A percentile compares a stretch with the other conserved stretches of the same genome.
These are phyloP conservation scores for Pholiota conissans DNA, from an alignment of 768 basidiomycete genomes.

Conservation along the genomic window DNA sequence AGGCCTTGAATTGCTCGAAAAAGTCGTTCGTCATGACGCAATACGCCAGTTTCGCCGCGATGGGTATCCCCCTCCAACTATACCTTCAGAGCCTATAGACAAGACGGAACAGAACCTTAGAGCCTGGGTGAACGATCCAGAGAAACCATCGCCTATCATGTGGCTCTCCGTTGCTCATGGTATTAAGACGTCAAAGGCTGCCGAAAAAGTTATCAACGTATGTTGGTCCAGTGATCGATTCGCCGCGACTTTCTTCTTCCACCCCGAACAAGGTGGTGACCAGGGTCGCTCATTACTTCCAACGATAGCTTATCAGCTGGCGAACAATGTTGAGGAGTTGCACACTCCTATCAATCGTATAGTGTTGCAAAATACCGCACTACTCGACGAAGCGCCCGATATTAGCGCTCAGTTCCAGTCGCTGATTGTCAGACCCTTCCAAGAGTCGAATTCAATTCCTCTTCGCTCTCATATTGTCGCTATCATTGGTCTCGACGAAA, in stretches of 20 bases:
- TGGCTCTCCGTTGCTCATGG: slow-evolving; percentile 1
- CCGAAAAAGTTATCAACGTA: background rate
- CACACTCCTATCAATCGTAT: background rate
- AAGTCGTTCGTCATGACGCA: background rate
- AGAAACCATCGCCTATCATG: background rate
- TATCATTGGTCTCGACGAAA: slow-evolving; percentile 8
- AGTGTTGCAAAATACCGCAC: background rate
- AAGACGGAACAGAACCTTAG: background rate
- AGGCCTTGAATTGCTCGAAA: background rate
- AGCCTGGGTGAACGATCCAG: background rate
- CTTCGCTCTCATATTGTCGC: background rate
- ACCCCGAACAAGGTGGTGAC: background rate
- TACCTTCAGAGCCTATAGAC: background rate
- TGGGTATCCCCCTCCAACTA: background rate
- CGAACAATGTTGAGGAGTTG: background rate
- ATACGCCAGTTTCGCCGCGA: background rate
- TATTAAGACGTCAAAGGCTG: background rate
- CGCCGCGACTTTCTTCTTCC: slow-evolving; percentile 1
- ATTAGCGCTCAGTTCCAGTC: slow-evolving; percentile 5
- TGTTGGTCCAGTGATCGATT: background rate
- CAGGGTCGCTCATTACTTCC: background rate
- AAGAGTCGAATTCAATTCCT: background rate
- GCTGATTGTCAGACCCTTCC: slow-evolving; percentile 1
- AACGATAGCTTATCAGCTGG: slow-evolving; percentile 8
- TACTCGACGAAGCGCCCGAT: background rate